Percentiles rank a stretch among this genome's conserved stretches.
Conservation (phyloP, 805 yeast species). For the Hanseniaspora valbyensis region DNA sequence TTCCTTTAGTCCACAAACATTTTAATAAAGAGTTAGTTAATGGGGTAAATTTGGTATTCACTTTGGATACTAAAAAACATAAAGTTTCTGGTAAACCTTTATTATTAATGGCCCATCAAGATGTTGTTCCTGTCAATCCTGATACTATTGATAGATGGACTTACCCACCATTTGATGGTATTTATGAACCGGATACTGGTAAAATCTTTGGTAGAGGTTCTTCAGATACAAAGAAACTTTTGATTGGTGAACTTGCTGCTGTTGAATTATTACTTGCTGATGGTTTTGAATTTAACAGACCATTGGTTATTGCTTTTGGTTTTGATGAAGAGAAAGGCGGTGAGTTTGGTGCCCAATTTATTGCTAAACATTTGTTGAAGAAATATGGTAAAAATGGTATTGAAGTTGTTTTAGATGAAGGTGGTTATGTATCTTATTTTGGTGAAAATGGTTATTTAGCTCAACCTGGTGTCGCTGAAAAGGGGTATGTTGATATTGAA, state of each 20-base stretch:
- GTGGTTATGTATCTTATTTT: slow-evolving; percentile 30
- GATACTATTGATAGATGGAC: slow-evolving; percentile 46
- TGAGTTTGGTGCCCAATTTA: slow-evolving; percentile 33
- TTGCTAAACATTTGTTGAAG: slow-evolving; percentile 36
- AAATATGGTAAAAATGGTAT: slow-evolving; percentile 47
- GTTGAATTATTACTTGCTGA: slow-evolving; percentile 35
- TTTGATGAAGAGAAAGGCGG: slow-evolving; percentile 61
- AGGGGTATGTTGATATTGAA: slow-evolving; percentile 42
- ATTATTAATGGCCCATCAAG: slow-evolving; percentile 58
- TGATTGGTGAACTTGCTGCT: slow-evolving; percentile 48
- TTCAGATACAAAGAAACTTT: slow-evolving; percentile 51
- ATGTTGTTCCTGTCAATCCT: slow-evolving; percentile 58
- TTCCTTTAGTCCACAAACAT: slow-evolving; percentile 37
- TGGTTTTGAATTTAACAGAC: slow-evolving; percentile 40
- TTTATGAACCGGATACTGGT: slow-evolving; percentile 41
- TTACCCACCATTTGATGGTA: slow-evolving; percentile 47
- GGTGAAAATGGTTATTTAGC: slow-evolving; percentile 35
- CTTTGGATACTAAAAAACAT: slow-evolving; percentile 30
- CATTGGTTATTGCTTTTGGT: slow-evolving; percentile 49
- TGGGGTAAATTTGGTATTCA: slow-evolving; percentile 45
- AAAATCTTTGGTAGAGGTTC: slow-evolving; percentile 56
- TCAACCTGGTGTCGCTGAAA: slow-evolving; percentile 44
- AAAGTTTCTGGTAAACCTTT: slow-evolving; percentile 39
- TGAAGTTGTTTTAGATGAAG: slow-evolving; percentile 54
- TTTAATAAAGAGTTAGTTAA: slow-evolving; percentile 41